These are phyloP conservation scores for Melaleuca quinquenervia DNA, from an alignment of 345 rosid genomes.

Conservation along the genomic window DNA sequence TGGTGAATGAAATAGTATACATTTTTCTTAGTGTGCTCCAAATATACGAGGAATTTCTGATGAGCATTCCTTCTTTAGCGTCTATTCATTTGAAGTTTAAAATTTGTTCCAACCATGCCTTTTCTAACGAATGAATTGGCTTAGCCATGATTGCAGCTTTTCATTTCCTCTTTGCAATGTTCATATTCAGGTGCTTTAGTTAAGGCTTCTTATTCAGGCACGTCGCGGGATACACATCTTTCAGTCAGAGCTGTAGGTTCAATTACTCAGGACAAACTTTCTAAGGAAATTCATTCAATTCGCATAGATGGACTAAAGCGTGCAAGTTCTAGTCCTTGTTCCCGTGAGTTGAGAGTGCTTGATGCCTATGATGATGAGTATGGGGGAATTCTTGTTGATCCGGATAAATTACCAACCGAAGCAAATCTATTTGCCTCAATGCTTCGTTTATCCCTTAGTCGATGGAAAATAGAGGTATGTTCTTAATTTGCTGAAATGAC, in stretches of 20 bases:
- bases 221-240: constrained; percentile 14
- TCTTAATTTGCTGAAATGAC: not conserved
- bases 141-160: not conserved
- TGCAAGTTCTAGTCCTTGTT: constrained; percentile 17
- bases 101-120: not conserved
- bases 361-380: constrained; percentile 65
- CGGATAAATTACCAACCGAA: constrained; percentile 41
- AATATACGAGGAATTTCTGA: not conserved
- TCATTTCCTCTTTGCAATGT: not conserved
- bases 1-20: not conserved
- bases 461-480: constrained; percentile 58
- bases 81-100: not conserved
- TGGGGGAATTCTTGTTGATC: constrained; percentile 72
- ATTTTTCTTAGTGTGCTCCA: not conserved
- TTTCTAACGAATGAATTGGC: not conserved
- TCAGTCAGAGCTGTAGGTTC: constrained; percentile 24
- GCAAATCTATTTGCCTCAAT: constrained; percentile 33
- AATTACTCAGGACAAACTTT: constrained; percentile 9
- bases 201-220: constrained; percentile 23
- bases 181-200: constrained; percentile 15
- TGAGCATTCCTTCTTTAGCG: not conserved
- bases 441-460: constrained; percentile 48
- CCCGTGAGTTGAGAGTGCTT: constrained; percentile 29
- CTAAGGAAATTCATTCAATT: constrained; percentile 13
- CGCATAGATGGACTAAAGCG: constrained; percentile 26